Conservation (phyloP, 192 early-diverging fungal genomes). For the Backusella psychrophila region DNA sequence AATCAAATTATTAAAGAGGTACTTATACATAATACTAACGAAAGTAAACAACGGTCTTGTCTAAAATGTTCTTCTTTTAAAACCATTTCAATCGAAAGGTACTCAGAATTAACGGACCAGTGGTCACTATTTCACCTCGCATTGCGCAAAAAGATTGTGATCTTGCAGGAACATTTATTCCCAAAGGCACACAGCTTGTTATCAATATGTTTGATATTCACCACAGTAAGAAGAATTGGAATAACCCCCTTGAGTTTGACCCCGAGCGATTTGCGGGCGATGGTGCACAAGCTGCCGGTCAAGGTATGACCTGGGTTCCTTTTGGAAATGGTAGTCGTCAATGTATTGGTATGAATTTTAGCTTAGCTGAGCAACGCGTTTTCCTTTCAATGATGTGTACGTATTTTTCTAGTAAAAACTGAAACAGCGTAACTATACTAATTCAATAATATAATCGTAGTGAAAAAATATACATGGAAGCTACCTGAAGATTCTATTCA, state of each 20-base stretch:
- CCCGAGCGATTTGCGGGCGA: constrained; percentile 22
- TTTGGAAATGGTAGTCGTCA: constrained; percentile 55
- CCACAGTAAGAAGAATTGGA: constrained; percentile 12
- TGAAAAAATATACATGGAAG: constrained; percentile 19
- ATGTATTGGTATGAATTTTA: constrained; percentile 65
- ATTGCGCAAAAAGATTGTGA: constrained; percentile 6
- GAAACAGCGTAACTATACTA: background rate
- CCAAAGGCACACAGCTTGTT: constrained; percentile 13
- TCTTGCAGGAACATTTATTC: constrained; percentile 8
- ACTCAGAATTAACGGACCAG: constrained; percentile 5
- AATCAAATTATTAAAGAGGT: constrained; percentile 22
- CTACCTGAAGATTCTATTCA: constrained; percentile 23
- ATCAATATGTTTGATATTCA: constrained; percentile 19
- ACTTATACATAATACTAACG: background rate
- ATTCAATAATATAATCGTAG: constrained; percentile 3
- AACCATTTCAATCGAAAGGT: background rate
- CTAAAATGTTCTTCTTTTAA: background rate
- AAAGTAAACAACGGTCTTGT: background rate
- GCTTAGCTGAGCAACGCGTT: constrained; percentile 56
- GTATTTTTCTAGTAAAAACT: background rate
- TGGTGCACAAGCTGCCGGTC: background rate
- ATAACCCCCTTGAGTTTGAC: constrained; percentile 12
- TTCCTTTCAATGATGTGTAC: constrained; percentile 44
- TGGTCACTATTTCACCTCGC: background rate
- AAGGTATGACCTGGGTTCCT: constrained; percentile 44